Evolutionary conservation across 768 basidiomycete genomes (phyloP).

Genomic region (Mycena latifolia): DNA sequence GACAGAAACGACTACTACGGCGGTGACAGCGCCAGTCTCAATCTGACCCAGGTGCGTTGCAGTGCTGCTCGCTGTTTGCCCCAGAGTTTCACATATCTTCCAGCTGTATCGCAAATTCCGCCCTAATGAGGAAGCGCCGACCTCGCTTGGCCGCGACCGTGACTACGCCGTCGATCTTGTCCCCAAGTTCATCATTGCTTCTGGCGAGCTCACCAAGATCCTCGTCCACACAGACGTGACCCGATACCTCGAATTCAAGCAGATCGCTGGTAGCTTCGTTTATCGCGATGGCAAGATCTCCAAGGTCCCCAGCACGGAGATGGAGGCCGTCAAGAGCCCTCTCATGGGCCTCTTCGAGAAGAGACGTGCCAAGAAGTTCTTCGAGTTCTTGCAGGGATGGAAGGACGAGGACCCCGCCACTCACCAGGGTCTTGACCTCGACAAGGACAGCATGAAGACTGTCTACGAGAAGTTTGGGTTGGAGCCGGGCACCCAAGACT

Average conservation of each 20-base stretch:
- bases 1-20: slow-evolving; percentile 99
- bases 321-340: slow-evolving; percentile 95
- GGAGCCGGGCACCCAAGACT: slow-evolving; percentile 98
- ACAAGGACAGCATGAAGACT: slow-evolving; percentile 91
- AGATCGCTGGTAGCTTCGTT: slow-evolving; percentile 98
- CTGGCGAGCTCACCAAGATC: slow-evolving; percentile 97
- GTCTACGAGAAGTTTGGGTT: slow-evolving; percentile 98
- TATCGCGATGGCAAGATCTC: slow-evolving; percentile 97
- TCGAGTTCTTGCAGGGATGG: slow-evolving; percentile 96
- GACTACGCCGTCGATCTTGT: slow-evolving; percentile 99
- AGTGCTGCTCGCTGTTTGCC: slow-evolving; percentile 30
- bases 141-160: slow-evolving; percentile 93
- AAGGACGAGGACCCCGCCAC: slow-evolving; percentile 95
- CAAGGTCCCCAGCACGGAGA: slow-evolving; percentile 97
- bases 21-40: slow-evolving; percentile 96
- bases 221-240: slow-evolving; percentile 99
- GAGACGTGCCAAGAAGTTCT: slow-evolving; percentile 97
- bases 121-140: slow-evolving; percentile 77
- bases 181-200: slow-evolving; percentile 99
- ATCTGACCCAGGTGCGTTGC: slow-evolving; percentile 89
- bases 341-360: slow-evolving; percentile 99
- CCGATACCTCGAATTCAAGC: slow-evolving; percentile 99
- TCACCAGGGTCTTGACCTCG: slow-evolving; percentile 93
- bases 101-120: slow-evolving; percentile 98
- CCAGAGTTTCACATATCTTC: slow-evolving; percentile 29